Base-by-base conservation (phyloP, 768 basidiomycete genomes). In the Clitopilus passeckerianus region DNA sequence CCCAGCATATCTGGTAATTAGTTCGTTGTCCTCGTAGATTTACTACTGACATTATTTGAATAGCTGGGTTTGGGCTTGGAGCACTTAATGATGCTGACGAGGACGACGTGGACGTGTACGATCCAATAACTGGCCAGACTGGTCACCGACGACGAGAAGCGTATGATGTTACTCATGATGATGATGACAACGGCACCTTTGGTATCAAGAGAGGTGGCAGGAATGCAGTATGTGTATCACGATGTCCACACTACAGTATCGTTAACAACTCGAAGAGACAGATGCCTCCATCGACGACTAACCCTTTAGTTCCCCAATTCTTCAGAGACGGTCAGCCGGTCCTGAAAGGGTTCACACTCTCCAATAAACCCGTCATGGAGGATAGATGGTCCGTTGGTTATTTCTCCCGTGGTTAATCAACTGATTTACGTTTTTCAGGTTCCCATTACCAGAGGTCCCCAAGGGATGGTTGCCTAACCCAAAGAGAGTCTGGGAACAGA, bases 61-160 rank as follows among this genome's bases (percentile, higher is more conserved):
- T 22, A 90, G 91, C 87, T 68, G 93, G 93, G 0, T 96, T 95
- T 66, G 94, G 93, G 35, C 77, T 95, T 16, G 93, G 93, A 5
- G 92, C 91, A 1, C 72, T 94, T 16, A 97, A 96, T 67, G 95
- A 97, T 57, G 95, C 93, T 1, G 95, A 98, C 54, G 93, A 95
- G 53, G 95, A 98, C 68, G 95, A 95, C 67, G 56, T 92, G 34
- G 93, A 95, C 64, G 78, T 94, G 5, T 95, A 95, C 64, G 91
- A 93, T 64, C 73, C 76, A 37, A 66, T 64, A 1, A 58, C 70
- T 50, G 46, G 46, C 46, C 46, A 50, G 33, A 67, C 68, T 14
- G 64, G 65, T 8, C 72, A 75, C 15, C 74, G 78, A 61, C 80
- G 74, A 59, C 77, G 82, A 37, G 76, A 84, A 46, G 89, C 89